These are phyloP conservation scores for Lantana camara DNA, from an alignment of 257 asterid species.

Conservation along the genomic window DNA sequence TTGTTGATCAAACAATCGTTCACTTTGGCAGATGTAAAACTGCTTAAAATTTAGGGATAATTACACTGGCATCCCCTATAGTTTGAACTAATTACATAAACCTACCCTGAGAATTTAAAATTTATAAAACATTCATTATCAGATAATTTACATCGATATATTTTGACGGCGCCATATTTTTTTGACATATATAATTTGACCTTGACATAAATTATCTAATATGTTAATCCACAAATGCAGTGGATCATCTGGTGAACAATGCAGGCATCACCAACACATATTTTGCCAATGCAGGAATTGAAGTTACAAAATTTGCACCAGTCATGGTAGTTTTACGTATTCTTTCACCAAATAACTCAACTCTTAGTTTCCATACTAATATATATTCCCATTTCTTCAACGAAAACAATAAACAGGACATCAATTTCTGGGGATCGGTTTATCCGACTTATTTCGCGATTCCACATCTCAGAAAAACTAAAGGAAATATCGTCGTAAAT, in stretches of 20 bases:
- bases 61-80: too few species aligned
- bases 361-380: too few species aligned
- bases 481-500: neutral
- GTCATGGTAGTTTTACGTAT: slow-evolving; percentile 1
- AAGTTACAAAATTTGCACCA: slow-evolving; percentile 12
- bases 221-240: slow-evolving; percentile 9
- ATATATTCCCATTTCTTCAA: neutral
- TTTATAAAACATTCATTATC: too few species aligned
- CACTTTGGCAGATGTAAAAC: neutral
- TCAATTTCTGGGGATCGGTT: neutral
- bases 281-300: slow-evolving; percentile 10
- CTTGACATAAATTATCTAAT: too few species aligned
- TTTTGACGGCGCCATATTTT: too few species aligned
- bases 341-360: too few species aligned
- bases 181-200: too few species aligned
- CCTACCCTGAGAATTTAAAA: too few species aligned
- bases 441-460: neutral
- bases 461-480: neutral
- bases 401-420: neutral
- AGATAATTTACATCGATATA: too few species aligned
- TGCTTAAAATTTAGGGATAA: too few species aligned
- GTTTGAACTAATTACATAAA: too few species aligned
- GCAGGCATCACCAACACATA: slow-evolving; percentile 21
- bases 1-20: neutral
- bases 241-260: slow-evolving; percentile 28